Percentiles rank a stretch among this genome's conserved stretches.
These are phyloP conservation scores for Phytophthora sp. DNA, from an alignment of 352 stramenopile genomes.

Conservation along the genomic window DNA sequence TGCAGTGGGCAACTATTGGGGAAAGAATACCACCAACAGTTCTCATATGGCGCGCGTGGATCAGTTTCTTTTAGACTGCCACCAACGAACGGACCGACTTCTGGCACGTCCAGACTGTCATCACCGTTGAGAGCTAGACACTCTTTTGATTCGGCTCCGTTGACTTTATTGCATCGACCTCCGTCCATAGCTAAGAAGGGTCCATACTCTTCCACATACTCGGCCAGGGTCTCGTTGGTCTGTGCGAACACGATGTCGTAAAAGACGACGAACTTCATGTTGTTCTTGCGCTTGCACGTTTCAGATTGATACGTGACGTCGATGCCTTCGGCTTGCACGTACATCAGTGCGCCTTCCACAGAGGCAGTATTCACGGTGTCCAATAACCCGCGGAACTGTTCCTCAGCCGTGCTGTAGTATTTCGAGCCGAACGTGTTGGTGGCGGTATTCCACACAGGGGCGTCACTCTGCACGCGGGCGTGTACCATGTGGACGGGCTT, in stretches of 20 bases:
- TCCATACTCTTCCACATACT: conserved; percentile 55
- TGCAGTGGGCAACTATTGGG: conserved; percentile 59
- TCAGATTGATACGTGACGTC: conserved; percentile 37
- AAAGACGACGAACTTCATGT: conserved; percentile 76
- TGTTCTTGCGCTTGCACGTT: conserved; percentile 68
- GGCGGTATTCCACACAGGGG: conserved; percentile 35
- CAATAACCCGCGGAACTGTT: conserved; percentile 47
- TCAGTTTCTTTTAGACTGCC: conserved; percentile 42
- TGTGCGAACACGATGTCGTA: conserved; percentile 69
- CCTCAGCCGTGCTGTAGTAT: conserved; percentile 13
- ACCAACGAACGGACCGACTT: conserved; percentile 54
- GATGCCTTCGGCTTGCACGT: conserved; percentile 83
- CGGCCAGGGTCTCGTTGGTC: conserved; percentile 42
- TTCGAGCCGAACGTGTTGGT: conserved; percentile 32
- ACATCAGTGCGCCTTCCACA: conserved; percentile 82
- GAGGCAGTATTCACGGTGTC: conserved; percentile 81
- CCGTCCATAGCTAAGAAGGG: conserved; percentile 70
- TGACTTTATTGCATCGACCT: conserved; percentile 49
- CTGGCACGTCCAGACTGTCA: conserved; percentile 7
- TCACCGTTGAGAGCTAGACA: conserved; percentile 33
- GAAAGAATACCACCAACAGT: conserved; percentile 73
- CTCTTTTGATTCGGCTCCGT: conserved; percentile 18
- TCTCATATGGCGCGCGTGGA: conserved; percentile 53
- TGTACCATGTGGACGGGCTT: conserved; percentile 46
- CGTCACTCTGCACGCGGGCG: conserved; percentile 53